These are phyloP conservation scores for Russula foetens DNA, from an alignment of 768 basidiomycete species.

Conservation along the genomic window DNA sequence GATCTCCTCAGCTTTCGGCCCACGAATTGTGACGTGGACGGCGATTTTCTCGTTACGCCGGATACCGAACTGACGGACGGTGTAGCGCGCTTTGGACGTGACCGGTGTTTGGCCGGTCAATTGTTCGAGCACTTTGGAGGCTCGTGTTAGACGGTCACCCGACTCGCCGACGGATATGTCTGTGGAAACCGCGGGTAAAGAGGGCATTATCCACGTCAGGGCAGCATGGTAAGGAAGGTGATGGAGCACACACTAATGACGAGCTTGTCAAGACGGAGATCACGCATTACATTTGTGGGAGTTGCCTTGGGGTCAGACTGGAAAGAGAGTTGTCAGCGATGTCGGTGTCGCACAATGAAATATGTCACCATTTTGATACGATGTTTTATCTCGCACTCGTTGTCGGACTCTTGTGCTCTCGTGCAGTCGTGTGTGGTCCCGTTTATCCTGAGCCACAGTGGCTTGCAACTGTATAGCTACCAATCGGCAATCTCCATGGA, in stretches of 20 bases:
- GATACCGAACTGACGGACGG: conserved; percentile 97
- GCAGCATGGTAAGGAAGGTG: conserved; percentile 38
- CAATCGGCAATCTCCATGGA: neutral
- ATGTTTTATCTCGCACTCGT: neutral
- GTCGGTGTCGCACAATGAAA: neutral
- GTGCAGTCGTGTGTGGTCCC: neutral
- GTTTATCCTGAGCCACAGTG: neutral
- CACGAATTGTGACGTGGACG: conserved; percentile 33
- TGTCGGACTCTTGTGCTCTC: neutral
- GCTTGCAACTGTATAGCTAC: neutral
- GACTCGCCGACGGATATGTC: conserved; percentile 98
- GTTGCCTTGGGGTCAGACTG: conserved; percentile 86
- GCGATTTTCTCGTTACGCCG: conserved; percentile 99
- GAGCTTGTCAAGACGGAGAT: conserved; percentile 6
- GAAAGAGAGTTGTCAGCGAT: neutral
- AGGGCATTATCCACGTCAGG: conserved; percentile 75
- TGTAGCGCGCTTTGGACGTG: conserved; percentile 99
- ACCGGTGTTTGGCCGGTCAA: conserved; percentile 8
- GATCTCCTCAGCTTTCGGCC: conserved; percentile 8
- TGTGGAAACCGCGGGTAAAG: conserved; percentile 70
- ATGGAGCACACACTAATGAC: neutral
- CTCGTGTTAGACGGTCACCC: conserved; percentile 8
- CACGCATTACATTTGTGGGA: conserved; percentile 61
- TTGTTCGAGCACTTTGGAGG: conserved; percentile 8
- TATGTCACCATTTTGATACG: conserved; percentile 1